phyloP scores from a whole-genome alignment of 805 yeast species.

The Candida oleophila region DNA sequence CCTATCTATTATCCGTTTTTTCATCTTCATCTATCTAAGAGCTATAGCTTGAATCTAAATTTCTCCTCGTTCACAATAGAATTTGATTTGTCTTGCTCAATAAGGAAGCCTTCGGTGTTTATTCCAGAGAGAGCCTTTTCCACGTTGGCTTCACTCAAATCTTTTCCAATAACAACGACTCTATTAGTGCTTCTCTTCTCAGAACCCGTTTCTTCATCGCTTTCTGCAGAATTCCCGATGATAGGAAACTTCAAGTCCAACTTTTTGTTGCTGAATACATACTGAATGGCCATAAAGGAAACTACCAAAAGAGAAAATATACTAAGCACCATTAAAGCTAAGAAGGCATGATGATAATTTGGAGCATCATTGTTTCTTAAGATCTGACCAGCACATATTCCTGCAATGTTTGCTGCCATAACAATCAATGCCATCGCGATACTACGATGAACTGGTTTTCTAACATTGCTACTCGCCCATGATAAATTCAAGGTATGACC shows the following conservation, averaged over 20 bases:
- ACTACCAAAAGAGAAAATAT: background rate
- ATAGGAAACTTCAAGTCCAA: background rate
- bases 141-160: background rate
- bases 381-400: slow-evolving; percentile 16
- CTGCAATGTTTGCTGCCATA: slow-evolving; percentile 16
- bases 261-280: background rate
- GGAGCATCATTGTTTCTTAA: slow-evolving; percentile 14
- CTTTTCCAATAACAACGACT: background rate
- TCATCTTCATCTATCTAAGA: too few species aligned
- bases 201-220: background rate
- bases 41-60: background rate
- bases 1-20: too few species aligned
- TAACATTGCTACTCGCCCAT: slow-evolving; percentile 12
- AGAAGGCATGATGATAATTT: slow-evolving; percentile 11
- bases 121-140: background rate
- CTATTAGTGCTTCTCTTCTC: background rate
- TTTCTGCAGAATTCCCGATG: background rate
- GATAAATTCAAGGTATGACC: slow-evolving; percentile 12
- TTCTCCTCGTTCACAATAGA: background rate
- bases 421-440: slow-evolving; percentile 13
- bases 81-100: background rate
- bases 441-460: slow-evolving; percentile 12
- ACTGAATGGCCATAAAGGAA: background rate
- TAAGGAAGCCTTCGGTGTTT: background rate
- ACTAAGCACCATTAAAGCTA: slow-evolving; percentile 7